phyloP scores from a whole-genome alignment of 2,329 filamentous ascomycete species.

The Arthroderma uncinatum region DNA sequence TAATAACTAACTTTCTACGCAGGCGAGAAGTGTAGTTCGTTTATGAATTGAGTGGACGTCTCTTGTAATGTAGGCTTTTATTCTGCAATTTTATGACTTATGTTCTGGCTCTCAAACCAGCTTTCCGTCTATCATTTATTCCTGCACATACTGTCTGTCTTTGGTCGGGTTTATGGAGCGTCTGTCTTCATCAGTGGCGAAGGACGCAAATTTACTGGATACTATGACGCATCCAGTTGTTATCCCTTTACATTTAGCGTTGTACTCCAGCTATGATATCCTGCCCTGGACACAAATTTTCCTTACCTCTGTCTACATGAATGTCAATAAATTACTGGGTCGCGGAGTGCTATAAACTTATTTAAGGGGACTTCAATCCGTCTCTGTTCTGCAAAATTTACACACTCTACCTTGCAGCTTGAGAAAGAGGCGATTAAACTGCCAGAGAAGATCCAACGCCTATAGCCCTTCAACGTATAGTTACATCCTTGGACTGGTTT shows the following conservation, averaged over 20 bases:
- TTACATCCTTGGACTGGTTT: too few species aligned
- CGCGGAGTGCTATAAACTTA: neutral
- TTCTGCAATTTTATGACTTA: neutral
- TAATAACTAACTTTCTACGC: neutral
- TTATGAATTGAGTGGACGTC: neutral
- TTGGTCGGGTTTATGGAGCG: too few species aligned
- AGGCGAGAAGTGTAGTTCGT: constrained; percentile 6
- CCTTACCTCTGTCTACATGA: neutral
- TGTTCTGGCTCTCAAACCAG: neutral
- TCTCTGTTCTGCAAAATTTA: neutral
- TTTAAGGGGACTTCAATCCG: neutral
- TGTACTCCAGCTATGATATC: neutral
- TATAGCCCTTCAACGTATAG: too few species aligned
- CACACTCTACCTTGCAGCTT: neutral
- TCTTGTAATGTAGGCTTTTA: neutral
- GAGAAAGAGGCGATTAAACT: too few species aligned
- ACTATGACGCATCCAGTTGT: neutral
- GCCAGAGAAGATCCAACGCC: too few species aligned
- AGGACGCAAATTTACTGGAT: neutral
- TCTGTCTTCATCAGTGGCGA: neutral
- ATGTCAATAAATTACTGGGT: neutral
- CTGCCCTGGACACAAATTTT: neutral
- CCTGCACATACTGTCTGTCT: too few species aligned
- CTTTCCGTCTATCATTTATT: neutral
- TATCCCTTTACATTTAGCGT: neutral